Evolutionary conservation across 2,329 filamentous ascomycete genomes (phyloP).

Genomic region (Fusarium sarcochroum): DNA sequence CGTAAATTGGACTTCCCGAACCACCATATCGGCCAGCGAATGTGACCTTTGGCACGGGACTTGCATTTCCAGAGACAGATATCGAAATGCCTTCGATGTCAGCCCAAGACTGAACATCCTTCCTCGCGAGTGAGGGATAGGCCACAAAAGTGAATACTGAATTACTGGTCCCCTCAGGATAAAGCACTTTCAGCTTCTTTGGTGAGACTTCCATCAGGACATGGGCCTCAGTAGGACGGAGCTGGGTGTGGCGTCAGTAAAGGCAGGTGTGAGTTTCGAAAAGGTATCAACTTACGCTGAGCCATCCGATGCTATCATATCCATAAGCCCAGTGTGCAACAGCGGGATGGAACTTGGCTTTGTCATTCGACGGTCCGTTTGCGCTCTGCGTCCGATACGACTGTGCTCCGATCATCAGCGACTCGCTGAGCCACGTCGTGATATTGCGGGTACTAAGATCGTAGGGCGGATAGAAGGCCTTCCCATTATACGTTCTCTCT

Average conservation of each 20-base stretch:
- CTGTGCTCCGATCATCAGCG: slow-evolving; percentile 70
- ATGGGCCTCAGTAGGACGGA: slow-evolving; percentile 16
- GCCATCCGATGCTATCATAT: slow-evolving; percentile 16
- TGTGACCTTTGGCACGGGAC: background rate
- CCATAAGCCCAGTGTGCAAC: slow-evolving; percentile 24
- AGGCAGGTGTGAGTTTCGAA: accelerated
- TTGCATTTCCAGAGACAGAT: slow-evolving; percentile 10
- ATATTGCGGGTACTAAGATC: slow-evolving; percentile 68
- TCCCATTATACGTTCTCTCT: slow-evolving; percentile 13
- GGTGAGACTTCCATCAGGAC: slow-evolving; percentile 18
- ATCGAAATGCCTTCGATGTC: slow-evolving; percentile 16
- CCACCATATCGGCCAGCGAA: slow-evolving; percentile 22
- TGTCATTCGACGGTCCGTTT: slow-evolving; percentile 24
- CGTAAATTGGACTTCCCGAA: slow-evolving; percentile 16
- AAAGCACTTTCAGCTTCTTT: slow-evolving; percentile 9
- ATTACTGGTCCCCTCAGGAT: background rate
- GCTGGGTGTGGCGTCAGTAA: background rate
- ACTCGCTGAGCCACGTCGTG: slow-evolving; percentile 66
- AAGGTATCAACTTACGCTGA: slow-evolving; percentile 6
- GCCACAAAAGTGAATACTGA: slow-evolving; percentile 21
- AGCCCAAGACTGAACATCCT: slow-evolving; percentile 20
- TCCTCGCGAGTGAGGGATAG: slow-evolving; percentile 20
- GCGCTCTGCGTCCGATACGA: slow-evolving; percentile 47
- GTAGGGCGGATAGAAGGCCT: slow-evolving; percentile 30
- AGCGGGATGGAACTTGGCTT: slow-evolving; percentile 18